phyloP scores from a whole-genome alignment of 805 yeast genomes.

The Cyberlindnera suaveolens region DNA sequence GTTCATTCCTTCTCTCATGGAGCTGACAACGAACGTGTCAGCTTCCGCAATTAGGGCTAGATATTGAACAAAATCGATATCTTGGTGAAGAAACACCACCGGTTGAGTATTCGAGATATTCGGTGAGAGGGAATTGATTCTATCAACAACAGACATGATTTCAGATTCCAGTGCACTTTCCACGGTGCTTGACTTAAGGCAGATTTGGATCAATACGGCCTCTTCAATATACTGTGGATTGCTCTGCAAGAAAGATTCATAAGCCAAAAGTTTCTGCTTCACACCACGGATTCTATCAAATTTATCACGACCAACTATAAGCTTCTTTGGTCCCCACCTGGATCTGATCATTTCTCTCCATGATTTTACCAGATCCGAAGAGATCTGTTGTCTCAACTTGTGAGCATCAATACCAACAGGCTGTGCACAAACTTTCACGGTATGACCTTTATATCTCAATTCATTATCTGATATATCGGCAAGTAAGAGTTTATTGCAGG shows the following conservation, averaged over 20 bases:
- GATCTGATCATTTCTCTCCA: constrained; percentile 71
- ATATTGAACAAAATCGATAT: constrained; percentile 84
- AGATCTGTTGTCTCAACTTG: constrained; percentile 41
- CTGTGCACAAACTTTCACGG: constrained; percentile 48
- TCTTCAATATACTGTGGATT: constrained; percentile 66
- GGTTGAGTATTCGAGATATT: constrained; percentile 74
- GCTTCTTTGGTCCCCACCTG: constrained; percentile 65
- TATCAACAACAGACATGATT: constrained; percentile 67
- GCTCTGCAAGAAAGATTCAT: constrained; percentile 64
- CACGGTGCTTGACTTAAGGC: constrained; percentile 43
- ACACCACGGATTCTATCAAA: constrained; percentile 84
- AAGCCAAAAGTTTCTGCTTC: constrained; percentile 80
- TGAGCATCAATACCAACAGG: constrained; percentile 80
- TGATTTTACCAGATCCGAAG: constrained; percentile 41
- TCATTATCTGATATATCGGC: constrained; percentile 72
- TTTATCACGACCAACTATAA: constrained; percentile 86
- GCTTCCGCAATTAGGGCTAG: constrained; percentile 83
- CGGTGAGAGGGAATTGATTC: constrained; percentile 74
- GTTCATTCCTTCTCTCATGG: constrained; percentile 96
- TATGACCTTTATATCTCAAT: constrained; percentile 52
- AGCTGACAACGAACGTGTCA: constrained; percentile 78
- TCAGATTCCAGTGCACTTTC: constrained; percentile 68
- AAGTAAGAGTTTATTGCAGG: constrained; percentile 75
- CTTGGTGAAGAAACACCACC: constrained; percentile 82
- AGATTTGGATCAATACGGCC: constrained; percentile 78